Percentiles rank a stretch among this genome's conserved stretches.
Conservation (phyloP, 345 rosid genomes). For the Ricinus communis region DNA sequence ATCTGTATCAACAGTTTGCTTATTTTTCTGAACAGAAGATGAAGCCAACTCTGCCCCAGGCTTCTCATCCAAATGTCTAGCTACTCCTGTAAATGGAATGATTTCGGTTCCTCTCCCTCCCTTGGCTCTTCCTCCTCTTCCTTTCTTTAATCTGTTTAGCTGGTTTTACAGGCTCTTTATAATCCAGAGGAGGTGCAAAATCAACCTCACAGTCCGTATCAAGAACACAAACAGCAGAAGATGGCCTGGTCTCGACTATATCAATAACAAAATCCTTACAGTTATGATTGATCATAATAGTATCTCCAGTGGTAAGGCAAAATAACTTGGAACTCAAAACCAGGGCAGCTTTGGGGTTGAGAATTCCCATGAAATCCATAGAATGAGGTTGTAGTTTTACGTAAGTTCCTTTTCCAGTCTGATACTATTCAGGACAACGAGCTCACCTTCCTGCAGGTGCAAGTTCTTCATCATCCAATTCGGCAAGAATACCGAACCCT, state of each 20-base stretch:
- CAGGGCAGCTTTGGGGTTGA: constrained; percentile 19
- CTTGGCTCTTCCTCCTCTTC: neutral
- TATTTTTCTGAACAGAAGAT: neutral
- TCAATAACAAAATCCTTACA: constrained; percentile 12
- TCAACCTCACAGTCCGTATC: constrained; percentile 29
- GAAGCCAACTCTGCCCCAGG: neutral
- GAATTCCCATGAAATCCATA: neutral
- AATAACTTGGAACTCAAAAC: constrained; percentile 21
- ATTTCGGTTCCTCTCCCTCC: neutral
- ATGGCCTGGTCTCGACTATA: constrained; percentile 27
- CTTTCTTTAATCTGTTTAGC: neutral
- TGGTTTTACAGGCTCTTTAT: constrained; percentile 18
- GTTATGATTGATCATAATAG: constrained; percentile 17
- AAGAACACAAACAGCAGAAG: constrained; percentile 18
- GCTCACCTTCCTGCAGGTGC: too few species aligned
- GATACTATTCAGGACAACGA: too few species aligned
- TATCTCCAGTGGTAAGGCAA: constrained; percentile 34
- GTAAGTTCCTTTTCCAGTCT: too few species aligned
- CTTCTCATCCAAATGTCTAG: constrained; percentile 10
- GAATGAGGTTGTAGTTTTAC: too few species aligned
- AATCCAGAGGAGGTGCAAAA: constrained; percentile 35
- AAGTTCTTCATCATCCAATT: too few species aligned
- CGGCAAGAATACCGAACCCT: too few species aligned
- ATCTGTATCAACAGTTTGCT: neutral
- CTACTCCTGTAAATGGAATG: constrained; percentile 2